Conservation (phyloP, 495 filamentous ascomycete species). For the Entonaema liquescens region DNA sequence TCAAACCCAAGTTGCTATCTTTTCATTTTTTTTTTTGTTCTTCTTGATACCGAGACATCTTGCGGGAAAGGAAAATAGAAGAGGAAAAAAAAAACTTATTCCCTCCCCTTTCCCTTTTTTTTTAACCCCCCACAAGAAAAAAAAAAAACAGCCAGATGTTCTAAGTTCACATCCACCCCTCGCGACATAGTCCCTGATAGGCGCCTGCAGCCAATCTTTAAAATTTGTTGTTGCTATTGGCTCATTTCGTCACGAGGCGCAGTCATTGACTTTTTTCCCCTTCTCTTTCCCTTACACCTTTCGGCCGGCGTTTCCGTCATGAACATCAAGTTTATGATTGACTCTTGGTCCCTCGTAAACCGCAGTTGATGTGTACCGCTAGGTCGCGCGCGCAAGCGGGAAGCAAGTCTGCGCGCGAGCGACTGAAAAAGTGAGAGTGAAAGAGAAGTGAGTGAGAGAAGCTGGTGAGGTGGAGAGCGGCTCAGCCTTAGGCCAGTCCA, state of each 20-base stretch:
- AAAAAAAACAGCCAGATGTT: slow-evolving; percentile 33
- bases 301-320: slow-evolving; percentile 38
- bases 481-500: slow-evolving; percentile 31
- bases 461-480: slow-evolving; percentile 44
- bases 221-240: slow-evolving; percentile 44
- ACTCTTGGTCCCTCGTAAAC: slow-evolving; percentile 30
- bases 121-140: slow-evolving; percentile 11
- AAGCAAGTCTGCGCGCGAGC: slow-evolving; percentile 41
- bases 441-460: slow-evolving; percentile 38
- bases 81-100: slow-evolving; percentile 20
- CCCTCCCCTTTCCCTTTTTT: slow-evolving; percentile 9
- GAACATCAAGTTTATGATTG: slow-evolving; percentile 41
- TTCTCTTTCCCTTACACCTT: slow-evolving; percentile 22
- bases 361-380: slow-evolving; percentile 45
- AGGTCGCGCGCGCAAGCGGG: slow-evolving; percentile 38
- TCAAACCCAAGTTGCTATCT: slow-evolving; percentile 33
- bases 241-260: slow-evolving; percentile 39
- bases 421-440: slow-evolving; percentile 8
- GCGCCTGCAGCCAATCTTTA: slow-evolving; percentile 43
- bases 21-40: slow-evolving; percentile 15
- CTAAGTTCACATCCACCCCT: slow-evolving; percentile 42
- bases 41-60: slow-evolving; percentile 33
- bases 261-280: slow-evolving; percentile 33
- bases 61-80: slow-evolving; percentile 12
- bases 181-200: slow-evolving; percentile 36